These are phyloP conservation scores for Naumovozyma castellii DNA, from an alignment of 805 yeast species.

Conservation along the genomic window DNA sequence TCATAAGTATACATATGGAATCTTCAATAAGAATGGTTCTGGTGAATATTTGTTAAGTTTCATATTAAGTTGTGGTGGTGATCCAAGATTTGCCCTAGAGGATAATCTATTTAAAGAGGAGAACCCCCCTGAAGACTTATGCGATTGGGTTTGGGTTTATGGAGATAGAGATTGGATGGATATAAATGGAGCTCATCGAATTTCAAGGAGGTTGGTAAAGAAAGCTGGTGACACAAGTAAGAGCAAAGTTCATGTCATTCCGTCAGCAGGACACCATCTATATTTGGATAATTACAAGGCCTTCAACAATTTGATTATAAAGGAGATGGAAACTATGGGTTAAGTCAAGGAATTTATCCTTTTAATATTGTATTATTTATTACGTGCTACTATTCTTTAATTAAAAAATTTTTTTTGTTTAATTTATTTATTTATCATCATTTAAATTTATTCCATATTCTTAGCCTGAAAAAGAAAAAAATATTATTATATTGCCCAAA, in stretches of 20 bases:
- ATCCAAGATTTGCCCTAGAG: conserved; percentile 66
- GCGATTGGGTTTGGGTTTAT: conserved; percentile 73
- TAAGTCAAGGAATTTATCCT: too few relatives aligned
- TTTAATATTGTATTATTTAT: conserved; percentile 64
- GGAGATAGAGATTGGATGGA: conserved; percentile 75
- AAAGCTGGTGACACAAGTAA: conserved; percentile 11
- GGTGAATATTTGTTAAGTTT: conserved; percentile 89
- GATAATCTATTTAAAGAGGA: conserved; percentile 15
- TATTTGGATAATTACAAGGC: conserved; percentile 53
- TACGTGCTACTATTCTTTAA: conserved; percentile 70
- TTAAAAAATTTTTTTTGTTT: too few relatives aligned
- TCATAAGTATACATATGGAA: conserved; percentile 73
- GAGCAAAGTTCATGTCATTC: conserved; percentile 35
- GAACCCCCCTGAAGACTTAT: conserved; percentile 19
- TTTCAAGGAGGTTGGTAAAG: conserved; percentile 25
- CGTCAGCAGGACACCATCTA: conserved; percentile 67
- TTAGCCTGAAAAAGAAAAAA: too few relatives aligned
- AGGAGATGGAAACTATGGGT: conserved; percentile 50
- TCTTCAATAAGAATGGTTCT: conserved; percentile 79
- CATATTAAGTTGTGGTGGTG: conserved; percentile 83
- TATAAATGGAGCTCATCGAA: conserved; percentile 32
- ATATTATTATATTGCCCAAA: too few relatives aligned
- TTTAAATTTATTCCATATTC: too few relatives aligned
- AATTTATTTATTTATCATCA: too few relatives aligned
- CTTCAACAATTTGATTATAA: conserved; percentile 43